A percentile compares a stretch with the other conserved stretches of the same genome.
These are phyloP conservation scores for Clarireedia hainanense DNA, from an alignment of 2,329 filamentous ascomycete genomes.

Conservation along the genomic window DNA sequence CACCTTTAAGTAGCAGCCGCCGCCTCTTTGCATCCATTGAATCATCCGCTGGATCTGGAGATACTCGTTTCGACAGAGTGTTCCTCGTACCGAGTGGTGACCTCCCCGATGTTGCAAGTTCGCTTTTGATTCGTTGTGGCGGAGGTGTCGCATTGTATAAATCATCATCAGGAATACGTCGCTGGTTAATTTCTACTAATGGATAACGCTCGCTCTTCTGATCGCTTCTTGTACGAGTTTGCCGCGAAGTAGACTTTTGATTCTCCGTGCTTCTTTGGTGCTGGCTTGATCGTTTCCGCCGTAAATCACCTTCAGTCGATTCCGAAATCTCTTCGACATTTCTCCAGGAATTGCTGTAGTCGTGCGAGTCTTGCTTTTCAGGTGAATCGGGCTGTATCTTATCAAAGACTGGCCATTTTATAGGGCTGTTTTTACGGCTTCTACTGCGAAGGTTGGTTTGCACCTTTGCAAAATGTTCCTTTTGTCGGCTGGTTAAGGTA, in stretches of 20 bases:
- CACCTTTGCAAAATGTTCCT: slow-evolving; percentile 39
- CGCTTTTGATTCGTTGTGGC: slow-evolving; percentile 11
- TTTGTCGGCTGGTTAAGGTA: slow-evolving; percentile 31
- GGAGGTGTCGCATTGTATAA: slow-evolving; percentile 21
- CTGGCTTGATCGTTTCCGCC: not conserved
- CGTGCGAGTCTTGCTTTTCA: not conserved
- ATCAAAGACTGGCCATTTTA: slow-evolving; percentile 17
- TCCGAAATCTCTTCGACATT: not conserved
- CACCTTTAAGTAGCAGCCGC: slow-evolving; percentile 23
- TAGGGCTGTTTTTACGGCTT: slow-evolving; percentile 27
- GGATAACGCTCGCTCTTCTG: not conserved
- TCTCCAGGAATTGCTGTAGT: not conserved
- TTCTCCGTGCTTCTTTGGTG: not conserved
- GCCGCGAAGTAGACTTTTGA: not conserved
- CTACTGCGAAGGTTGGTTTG: slow-evolving; percentile 29
- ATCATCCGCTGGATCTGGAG: slow-evolving; percentile 9
- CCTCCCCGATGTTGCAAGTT: slow-evolving; percentile 4
- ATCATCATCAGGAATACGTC: slow-evolving; percentile 13
- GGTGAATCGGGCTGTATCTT: slow-evolving; percentile 6
- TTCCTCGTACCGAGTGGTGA: not conserved
- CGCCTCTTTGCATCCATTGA: slow-evolving; percentile 20
- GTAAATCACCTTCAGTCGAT: not conserved
- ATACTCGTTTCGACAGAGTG: not conserved
- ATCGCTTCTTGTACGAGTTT: not conserved
- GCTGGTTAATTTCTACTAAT: not conserved